Percentiles rank a stretch among this genome's conserved stretches.
Evolutionary conservation across 2,329 filamentous ascomycete genomes (phyloP).

Genomic region (Zasmidium cellare): DNA sequence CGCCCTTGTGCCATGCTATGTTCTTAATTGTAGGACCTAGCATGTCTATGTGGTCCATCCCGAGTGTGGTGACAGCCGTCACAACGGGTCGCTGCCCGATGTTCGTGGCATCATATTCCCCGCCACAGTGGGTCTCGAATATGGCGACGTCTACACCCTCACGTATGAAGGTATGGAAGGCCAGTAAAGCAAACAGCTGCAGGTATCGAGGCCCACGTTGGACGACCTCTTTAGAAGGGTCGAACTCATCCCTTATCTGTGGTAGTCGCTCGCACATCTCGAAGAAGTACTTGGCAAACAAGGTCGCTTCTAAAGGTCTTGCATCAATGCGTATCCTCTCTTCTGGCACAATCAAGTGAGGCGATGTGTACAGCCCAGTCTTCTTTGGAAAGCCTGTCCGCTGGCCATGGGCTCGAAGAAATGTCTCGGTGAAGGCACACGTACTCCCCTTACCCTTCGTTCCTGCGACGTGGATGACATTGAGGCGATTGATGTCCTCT

Average conservation of each 20-base stretch:
- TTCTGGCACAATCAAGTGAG: slow-evolving; percentile 75
- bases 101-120: slow-evolving; percentile 90
- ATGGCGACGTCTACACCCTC: slow-evolving; percentile 76
- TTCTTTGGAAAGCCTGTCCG: slow-evolving; percentile 29
- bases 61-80: slow-evolving; percentile 74
- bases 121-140: slow-evolving; percentile 88
- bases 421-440: slow-evolving; percentile 75
- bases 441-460: slow-evolving; percentile 94
- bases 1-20: slow-evolving; percentile 89
- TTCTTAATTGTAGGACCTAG: slow-evolving; percentile 74
- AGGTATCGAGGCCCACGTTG: slow-evolving; percentile 60
- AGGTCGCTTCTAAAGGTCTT: slow-evolving; percentile 61
- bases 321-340: slow-evolving; percentile 82
- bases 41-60: slow-evolving; percentile 79
- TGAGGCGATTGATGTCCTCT: slow-evolving; percentile 21
- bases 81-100: slow-evolving; percentile 69
- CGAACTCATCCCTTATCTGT: slow-evolving; percentile 24
- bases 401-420: slow-evolving; percentile 60
- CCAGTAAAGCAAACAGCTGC: slow-evolving; percentile 82
- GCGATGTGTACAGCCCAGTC: slow-evolving; percentile 79
- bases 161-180: slow-evolving; percentile 76
- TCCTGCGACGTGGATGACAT: slow-evolving; percentile 77
- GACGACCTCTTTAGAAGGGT: slow-evolving; percentile 66
- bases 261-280: slow-evolving; percentile 71
- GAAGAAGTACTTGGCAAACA: slow-evolving; percentile 77